Conservation (phyloP, 257 asterid genomes). For the Capsicum baccatum region DNA sequence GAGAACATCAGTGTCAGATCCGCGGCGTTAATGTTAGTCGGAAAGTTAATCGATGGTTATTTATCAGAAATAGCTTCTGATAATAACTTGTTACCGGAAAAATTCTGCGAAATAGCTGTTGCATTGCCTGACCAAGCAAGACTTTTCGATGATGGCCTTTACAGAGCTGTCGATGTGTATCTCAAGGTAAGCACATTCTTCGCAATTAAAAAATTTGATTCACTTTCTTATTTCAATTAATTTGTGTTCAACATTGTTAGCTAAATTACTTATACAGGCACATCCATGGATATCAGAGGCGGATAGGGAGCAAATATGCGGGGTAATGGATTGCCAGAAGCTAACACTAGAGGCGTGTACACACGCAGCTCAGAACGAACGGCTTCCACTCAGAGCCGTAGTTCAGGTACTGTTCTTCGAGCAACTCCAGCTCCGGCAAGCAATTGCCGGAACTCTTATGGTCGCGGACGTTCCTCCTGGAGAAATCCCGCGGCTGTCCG, state of each 20-base stretch:
- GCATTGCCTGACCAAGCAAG: slow-evolving; percentile 86
- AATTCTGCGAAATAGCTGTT: slow-evolving; percentile 73
- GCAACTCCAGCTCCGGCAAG: slow-evolving; percentile 99
- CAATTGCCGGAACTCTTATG: slow-evolving; percentile 77
- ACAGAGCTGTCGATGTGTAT: slow-evolving; percentile 97
- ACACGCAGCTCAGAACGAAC: slow-evolving; percentile 97
- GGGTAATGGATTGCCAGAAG: slow-evolving; percentile 86
- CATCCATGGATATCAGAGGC: slow-evolving; percentile 84
- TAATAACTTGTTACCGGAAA: slow-evolving; percentile 78
- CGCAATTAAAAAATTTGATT: not conserved
- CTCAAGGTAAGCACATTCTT: slow-evolving; percentile 64
- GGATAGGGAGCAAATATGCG: slow-evolving; percentile 83
- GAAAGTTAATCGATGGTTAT: slow-evolving; percentile 94
- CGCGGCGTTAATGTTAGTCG: slow-evolving; percentile 74
- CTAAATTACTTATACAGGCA: slow-evolving; percentile 48
- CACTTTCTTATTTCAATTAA: not conserved
- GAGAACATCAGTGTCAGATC: slow-evolving; percentile 50
- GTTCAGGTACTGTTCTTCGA: slow-evolving; percentile 95
- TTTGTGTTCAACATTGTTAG: not conserved
- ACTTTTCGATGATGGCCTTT: slow-evolving; percentile 89
- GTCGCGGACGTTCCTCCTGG: slow-evolving; percentile 48
- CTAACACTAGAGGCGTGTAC: slow-evolving; percentile 96
- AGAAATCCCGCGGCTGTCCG: slow-evolving; percentile 38
- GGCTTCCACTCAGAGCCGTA: slow-evolving; percentile 91
- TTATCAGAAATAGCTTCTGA: slow-evolving; percentile 96